phyloP scores from a whole-genome alignment of 1,139 yeast species.

The Kurtzmaniella quercitrusa region DNA sequence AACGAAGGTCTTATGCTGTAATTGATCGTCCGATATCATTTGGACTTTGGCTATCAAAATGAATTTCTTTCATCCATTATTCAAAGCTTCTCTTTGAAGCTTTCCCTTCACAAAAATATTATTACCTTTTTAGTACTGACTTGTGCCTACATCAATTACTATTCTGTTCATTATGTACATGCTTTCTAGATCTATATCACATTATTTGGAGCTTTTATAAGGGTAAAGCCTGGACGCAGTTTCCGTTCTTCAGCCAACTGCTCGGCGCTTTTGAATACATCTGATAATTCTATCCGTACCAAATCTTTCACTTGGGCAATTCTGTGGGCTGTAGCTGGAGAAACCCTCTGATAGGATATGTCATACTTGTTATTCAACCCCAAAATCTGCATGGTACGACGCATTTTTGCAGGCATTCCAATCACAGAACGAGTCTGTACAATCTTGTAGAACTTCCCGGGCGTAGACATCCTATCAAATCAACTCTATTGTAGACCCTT shows the following conservation, averaged over 20 bases:
- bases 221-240: slow-evolving; percentile 56
- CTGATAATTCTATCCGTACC: slow-evolving; percentile 77
- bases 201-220: slow-evolving; percentile 11
- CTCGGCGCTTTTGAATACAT: slow-evolving; percentile 42
- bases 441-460: slow-evolving; percentile 49
- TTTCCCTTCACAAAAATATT: no score
- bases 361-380: slow-evolving; percentile 77
- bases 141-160: background rate
- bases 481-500: no score
- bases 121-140: no score
- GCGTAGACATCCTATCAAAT: slow-evolving; percentile 10
- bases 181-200: background rate
- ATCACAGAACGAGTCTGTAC: slow-evolving; percentile 79
- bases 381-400: slow-evolving; percentile 62
- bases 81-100: no score
- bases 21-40: no score
- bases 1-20: no score
- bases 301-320: slow-evolving; percentile 81
- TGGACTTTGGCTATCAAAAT: no score
- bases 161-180: background rate
- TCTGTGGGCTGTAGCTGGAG: slow-evolving; percentile 82
- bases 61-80: no score
- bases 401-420: slow-evolving; percentile 70
- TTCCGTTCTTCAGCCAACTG: slow-evolving; percentile 57
- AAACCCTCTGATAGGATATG: slow-evolving; percentile 66